A percentile compares a stretch with the other conserved stretches of the same genome.
Conservation (phyloP, 2,329 filamentous ascomycete genomes). For the Microsporum canis region DNA sequence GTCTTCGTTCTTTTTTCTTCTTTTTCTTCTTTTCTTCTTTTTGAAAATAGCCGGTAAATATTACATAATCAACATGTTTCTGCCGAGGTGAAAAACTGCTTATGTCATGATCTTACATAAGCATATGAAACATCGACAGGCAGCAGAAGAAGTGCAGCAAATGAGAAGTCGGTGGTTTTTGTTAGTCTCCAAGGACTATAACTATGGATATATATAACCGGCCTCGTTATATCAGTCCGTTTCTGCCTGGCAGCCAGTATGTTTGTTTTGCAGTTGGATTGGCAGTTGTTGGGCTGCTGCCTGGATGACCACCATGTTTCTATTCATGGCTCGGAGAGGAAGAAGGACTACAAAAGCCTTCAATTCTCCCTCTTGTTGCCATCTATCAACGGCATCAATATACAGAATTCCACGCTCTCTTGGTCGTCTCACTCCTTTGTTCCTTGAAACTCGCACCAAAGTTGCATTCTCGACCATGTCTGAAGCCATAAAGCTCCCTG, state of each 20-base stretch:
- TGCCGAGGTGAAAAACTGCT: not conserved
- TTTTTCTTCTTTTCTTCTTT: not conserved
- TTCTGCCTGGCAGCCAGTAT: not conserved
- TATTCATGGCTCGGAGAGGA: not conserved
- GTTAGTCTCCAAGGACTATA: not conserved
- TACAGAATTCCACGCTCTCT: not conserved
- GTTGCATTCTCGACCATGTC: not conserved
- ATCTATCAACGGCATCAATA: not conserved
- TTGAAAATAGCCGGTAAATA: not conserved
- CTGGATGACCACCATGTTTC: not conserved
- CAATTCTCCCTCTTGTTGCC: not conserved
- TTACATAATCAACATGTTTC: not conserved
- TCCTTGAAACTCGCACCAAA: not conserved
- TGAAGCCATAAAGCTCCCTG: not conserved
- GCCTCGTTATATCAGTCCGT: not conserved
- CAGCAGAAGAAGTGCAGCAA: not conserved
- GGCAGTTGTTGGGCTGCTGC: not conserved
- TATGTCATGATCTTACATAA: not conserved
- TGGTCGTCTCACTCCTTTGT: not conserved
- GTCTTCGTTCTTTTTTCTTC: not conserved
- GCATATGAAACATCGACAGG: not conserved
- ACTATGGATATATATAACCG: too few species aligned
- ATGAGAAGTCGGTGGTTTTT: not conserved
- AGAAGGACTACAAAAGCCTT: not conserved
- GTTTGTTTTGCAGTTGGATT: not conserved